These are phyloP conservation scores for Hysterium pulicare DNA, from an alignment of 2,329 filamentous ascomycete species.

Conservation along the genomic window DNA sequence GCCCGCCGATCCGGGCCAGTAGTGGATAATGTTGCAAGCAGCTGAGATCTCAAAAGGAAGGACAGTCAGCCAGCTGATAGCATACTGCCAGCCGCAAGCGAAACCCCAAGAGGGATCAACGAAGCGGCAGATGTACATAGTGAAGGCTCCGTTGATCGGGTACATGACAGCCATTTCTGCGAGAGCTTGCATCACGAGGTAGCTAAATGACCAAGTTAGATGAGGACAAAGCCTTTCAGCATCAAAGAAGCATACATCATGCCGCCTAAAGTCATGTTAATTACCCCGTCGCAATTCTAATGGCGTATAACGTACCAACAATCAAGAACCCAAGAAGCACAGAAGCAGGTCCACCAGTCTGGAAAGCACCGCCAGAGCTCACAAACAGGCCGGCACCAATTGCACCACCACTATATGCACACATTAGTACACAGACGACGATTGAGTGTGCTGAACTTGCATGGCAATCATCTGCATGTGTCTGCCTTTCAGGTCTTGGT, in stretches of 20 bases:
- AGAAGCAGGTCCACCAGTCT: constrained; percentile 45
- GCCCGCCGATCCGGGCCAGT: constrained; percentile 22
- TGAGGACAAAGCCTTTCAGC: constrained; percentile 9
- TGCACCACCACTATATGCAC: constrained; percentile 42
- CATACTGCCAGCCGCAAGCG: constrained; percentile 37
- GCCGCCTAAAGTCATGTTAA: neutral
- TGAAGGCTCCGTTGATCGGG: constrained; percentile 33
- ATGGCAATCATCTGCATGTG: constrained; percentile 60
- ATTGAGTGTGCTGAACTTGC: constrained; percentile 6
- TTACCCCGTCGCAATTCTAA: constrained; percentile 13
- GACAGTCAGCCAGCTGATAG: constrained; percentile 37
- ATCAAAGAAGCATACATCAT: constrained; percentile 30
- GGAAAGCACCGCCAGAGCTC: constrained; percentile 55
- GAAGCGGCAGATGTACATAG: constrained; percentile 38
- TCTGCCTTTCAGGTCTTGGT: constrained; percentile 46
- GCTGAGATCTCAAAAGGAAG: constrained; percentile 39
- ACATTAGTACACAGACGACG: constrained; percentile 1
- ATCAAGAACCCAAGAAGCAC: constrained; percentile 19
- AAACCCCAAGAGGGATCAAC: constrained; percentile 47
- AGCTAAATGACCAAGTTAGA: constrained; percentile 5
- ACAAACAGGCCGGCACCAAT: constrained; percentile 63
- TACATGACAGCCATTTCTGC: constrained; percentile 34
- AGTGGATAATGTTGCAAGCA: constrained; percentile 37
- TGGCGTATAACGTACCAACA: constrained; percentile 8
- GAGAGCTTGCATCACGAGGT: constrained; percentile 27